These are phyloP conservation scores for Pseudophaeomoniella oleicola DNA, from an alignment of 2,329 filamentous ascomycete species.

Conservation along the genomic window DNA sequence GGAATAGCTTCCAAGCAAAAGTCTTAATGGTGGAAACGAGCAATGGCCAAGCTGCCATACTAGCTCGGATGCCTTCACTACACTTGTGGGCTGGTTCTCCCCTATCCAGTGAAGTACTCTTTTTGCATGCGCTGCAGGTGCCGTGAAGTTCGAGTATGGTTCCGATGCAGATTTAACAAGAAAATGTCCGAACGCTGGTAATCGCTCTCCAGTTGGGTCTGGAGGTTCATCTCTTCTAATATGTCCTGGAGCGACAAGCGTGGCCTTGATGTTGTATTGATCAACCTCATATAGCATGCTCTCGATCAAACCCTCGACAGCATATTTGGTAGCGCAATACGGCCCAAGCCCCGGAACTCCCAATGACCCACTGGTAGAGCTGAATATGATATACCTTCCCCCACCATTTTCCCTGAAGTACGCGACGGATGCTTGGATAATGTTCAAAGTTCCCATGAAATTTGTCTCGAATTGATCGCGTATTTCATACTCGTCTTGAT, in stretches of 20 bases:
- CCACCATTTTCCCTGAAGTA: conserved; percentile 65
- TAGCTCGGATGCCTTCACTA: conserved; percentile 81
- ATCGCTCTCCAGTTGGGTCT: conserved; percentile 17
- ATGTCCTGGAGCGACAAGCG: conserved; percentile 80
- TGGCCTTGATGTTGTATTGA: conserved; percentile 80
- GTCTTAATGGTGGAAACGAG: conserved; percentile 72
- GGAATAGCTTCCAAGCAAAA: conserved; percentile 84
- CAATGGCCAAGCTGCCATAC: conserved; percentile 94
- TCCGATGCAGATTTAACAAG: conserved; percentile 74
- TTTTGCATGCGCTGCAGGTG: conserved; percentile 75
- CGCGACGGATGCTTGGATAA: conserved; percentile 75
- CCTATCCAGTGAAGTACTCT: conserved; percentile 91
- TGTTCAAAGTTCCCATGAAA: conserved; percentile 88
- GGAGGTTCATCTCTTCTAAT: conserved; percentile 63
- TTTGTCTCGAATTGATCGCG: conserved; percentile 96
- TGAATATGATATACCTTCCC: conserved; percentile 88
- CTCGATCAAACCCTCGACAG: conserved; percentile 88
- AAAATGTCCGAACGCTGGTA: conserved; percentile 84
- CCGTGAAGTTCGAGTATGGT: conserved; percentile 61
- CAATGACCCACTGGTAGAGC: conserved; percentile 79
- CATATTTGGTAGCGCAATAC: conserved; percentile 95
- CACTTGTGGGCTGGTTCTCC: conserved; percentile 81
- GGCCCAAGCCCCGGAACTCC: conserved; percentile 86
- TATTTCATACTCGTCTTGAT: conserved; percentile 89
- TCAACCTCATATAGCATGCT: conserved; percentile 95